Percentiles rank a stretch among this genome's conserved stretches.
Evolutionary conservation across 2,329 filamentous ascomycete species (phyloP).

Genomic region (Aspergillus alliaceus): DNA sequence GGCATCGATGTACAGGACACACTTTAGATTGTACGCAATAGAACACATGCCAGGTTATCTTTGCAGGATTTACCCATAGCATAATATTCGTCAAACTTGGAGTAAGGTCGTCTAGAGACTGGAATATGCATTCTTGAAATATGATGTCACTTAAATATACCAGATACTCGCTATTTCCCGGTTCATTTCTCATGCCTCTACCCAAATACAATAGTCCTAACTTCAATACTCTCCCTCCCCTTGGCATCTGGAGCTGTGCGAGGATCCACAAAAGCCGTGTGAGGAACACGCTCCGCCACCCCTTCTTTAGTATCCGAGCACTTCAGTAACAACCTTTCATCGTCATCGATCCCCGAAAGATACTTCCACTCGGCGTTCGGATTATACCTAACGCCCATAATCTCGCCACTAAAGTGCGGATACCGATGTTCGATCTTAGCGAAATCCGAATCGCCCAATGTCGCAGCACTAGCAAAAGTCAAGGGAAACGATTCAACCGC

Average conservation of each 20-base stretch:
- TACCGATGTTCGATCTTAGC: slow-evolving; percentile 76
- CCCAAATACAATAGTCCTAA: slow-evolving; percentile 81
- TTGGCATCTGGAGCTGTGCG: slow-evolving; percentile 68
- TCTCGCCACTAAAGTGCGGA: slow-evolving; percentile 68
- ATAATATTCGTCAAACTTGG: too few species aligned
- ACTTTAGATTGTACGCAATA: too few species aligned
- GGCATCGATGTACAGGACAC: too few species aligned
- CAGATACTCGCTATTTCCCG: too few species aligned
- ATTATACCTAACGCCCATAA: slow-evolving; percentile 65
- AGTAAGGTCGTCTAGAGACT: too few species aligned
- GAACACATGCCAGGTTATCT: too few species aligned
- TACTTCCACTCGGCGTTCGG: slow-evolving; percentile 72
- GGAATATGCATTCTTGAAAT: too few species aligned
- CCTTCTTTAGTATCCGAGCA: slow-evolving; percentile 68
- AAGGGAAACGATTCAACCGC: slow-evolving; percentile 59
- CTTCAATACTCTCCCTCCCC: slow-evolving; percentile 83
- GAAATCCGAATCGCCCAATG: slow-evolving; percentile 62
- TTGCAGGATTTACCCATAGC: too few species aligned
- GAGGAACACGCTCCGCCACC: slow-evolving; percentile 55
- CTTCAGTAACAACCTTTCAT: slow-evolving; percentile 71
- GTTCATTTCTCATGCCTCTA: slow-evolving; percentile 11
- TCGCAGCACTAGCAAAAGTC: slow-evolving; percentile 57
- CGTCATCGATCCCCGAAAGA: slow-evolving; percentile 72
- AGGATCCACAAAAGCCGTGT: slow-evolving; percentile 78
- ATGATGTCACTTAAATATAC: too few species aligned